These are phyloP conservation scores for Chimonanthus praecox DNA, from an alignment of 164 flowering plant species.

Conservation along the genomic window DNA sequence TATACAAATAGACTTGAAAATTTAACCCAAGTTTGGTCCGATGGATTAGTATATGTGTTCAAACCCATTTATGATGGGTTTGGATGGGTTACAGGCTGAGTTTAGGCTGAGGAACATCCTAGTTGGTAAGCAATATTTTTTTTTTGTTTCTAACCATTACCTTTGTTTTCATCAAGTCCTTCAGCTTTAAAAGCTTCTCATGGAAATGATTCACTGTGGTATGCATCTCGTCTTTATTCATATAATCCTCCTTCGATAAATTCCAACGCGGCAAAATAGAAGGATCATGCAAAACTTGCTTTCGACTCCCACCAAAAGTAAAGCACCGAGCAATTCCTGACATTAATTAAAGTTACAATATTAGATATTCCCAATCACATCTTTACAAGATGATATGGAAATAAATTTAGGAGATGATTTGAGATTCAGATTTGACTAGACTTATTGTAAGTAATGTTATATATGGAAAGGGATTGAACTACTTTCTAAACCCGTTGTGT, in stretches of 20 bases:
- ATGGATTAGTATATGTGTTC: no score
- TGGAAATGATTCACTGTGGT: slow-evolving; percentile 88
- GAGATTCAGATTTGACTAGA: no score
- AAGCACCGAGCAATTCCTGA: slow-evolving; percentile 96
- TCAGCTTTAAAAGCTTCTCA: slow-evolving; percentile 87
- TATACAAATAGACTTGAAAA: no score
- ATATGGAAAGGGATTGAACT: no score
- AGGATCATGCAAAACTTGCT: slow-evolving; percentile 69
- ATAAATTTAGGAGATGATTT: no score
- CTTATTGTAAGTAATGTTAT: no score
- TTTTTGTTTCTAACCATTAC: slow-evolving; percentile 23
- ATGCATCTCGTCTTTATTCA: slow-evolving; percentile 63
- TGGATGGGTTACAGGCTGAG: no score
- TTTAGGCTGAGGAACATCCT: no score
- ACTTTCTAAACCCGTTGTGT: no score
- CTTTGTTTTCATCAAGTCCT: slow-evolving; percentile 84
- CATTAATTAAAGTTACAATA: not conserved
- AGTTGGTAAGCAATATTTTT: no score
- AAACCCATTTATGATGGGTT: no score
- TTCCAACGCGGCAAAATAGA: slow-evolving; percentile 48
- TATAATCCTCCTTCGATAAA: slow-evolving; percentile 71
- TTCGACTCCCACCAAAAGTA: slow-evolving; percentile 91
- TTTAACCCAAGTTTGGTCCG: no score
- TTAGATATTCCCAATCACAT: not conserved
- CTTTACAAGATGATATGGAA: not conserved